Evolutionary conservation across 2,329 filamentous ascomycete genomes (phyloP).

Genomic region (Colletotrichum lindemuthianum): DNA sequence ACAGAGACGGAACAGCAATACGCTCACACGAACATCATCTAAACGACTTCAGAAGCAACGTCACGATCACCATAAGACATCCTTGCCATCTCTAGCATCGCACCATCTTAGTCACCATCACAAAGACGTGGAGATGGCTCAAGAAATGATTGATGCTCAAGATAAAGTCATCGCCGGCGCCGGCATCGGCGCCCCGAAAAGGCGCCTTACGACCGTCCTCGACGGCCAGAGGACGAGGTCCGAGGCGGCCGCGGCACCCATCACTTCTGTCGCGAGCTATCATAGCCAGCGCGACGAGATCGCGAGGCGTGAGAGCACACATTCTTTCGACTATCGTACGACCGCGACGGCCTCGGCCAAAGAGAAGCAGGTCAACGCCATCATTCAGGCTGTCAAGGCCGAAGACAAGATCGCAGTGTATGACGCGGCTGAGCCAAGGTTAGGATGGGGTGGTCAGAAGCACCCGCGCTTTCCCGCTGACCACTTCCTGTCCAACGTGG

Average conservation of each 20-base stretch:
- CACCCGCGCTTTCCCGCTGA: conserved; percentile 61
- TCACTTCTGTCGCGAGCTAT: conserved; percentile 43
- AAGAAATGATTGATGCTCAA: conserved; percentile 33
- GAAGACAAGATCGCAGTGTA: conserved; percentile 52
- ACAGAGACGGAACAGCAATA: conserved; percentile 25
- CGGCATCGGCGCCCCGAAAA: not conserved
- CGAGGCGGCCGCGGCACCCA: not conserved
- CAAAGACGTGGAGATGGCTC: conserved; percentile 25
- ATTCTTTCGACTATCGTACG: conserved; percentile 54
- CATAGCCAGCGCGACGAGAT: conserved; percentile 43
- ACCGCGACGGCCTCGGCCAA: conserved; percentile 43
- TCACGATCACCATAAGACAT: conserved; percentile 8
- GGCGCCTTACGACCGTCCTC: conserved; percentile 3
- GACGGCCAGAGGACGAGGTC: conserved; percentile 16
- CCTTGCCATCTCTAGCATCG: conserved; percentile 4
- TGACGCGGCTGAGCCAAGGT: conserved; percentile 41
- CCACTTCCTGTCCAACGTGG: conserved; percentile 67
- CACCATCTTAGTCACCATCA: conserved; percentile 1
- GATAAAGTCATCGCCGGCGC: conserved; percentile 25
- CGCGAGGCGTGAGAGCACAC: conserved; percentile 44
- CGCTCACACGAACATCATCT: conserved; percentile 24
- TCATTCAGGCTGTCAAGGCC: conserved; percentile 51
- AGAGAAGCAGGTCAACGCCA: conserved; percentile 51
- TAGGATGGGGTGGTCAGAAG: conserved; percentile 54
- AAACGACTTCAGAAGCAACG: conserved; percentile 28